phyloP scores from a whole-genome alignment of 1,284 basidiomycete genomes.

The Ganoderma leucocontextum region DNA sequence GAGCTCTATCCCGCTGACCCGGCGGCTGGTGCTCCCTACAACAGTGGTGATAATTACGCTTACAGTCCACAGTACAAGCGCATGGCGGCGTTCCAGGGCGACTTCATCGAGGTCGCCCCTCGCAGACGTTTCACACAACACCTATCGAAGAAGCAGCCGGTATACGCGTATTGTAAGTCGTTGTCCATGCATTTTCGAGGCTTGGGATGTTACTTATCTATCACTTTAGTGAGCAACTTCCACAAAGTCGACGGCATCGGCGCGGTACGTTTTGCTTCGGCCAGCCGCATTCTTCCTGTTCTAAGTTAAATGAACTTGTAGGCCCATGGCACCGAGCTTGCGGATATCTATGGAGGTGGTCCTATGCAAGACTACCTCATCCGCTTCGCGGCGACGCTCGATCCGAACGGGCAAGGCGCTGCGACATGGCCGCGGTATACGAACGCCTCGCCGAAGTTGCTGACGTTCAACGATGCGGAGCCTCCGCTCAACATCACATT shows the following conservation, averaged over 20 bases:
- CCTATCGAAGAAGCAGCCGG: constrained; percentile 50
- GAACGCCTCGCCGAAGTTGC: constrained; percentile 44
- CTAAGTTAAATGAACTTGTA: neutral
- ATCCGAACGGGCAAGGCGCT: constrained; percentile 47
- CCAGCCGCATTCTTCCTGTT: constrained; percentile 29
- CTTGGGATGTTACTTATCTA: neutral
- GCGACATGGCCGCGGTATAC: constrained; percentile 59
- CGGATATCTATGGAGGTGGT: constrained; percentile 27
- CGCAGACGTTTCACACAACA: constrained; percentile 42
- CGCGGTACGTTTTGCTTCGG: constrained; percentile 42
- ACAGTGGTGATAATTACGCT: constrained; percentile 51
- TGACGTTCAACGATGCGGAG: constrained; percentile 54
- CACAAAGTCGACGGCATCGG: constrained; percentile 52
- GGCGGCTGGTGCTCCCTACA: constrained; percentile 57
- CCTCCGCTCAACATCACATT: constrained; percentile 44
- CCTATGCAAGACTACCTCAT: constrained; percentile 30
- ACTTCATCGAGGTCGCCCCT: constrained; percentile 57
- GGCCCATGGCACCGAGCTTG: constrained; percentile 28
- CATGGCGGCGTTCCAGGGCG: constrained; percentile 56
- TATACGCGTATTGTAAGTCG: constrained; percentile 55
- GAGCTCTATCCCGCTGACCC: constrained; percentile 49
- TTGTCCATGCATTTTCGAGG: neutral
- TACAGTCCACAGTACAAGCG: constrained; percentile 60
- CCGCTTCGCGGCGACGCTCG: constrained; percentile 26
- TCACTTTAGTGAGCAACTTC: constrained; percentile 50